Evolutionary conservation across 2,329 filamentous ascomycete species (phyloP), one percentile per base, ranked within the genome.

Genomic region (Chaetomium sp.): DNA sequence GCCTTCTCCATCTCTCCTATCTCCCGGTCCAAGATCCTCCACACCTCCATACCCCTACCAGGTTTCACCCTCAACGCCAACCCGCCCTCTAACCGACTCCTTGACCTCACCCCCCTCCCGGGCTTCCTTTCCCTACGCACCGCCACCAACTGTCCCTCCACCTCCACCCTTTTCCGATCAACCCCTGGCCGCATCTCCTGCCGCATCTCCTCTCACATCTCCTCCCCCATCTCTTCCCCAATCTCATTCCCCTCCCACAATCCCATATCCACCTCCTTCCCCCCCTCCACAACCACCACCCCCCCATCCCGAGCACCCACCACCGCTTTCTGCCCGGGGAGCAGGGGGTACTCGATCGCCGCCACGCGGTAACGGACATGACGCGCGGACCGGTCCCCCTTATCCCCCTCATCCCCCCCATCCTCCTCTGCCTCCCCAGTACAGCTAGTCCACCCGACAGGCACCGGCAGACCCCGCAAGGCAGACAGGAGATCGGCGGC

Each of bases 401-500:
- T 29, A 3, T 29, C 27, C 27, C 6, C 27, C 27, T 29, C 27
- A 6, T 29, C 27, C 27, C 6, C 27, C 27, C 6, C 27, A 6
- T 3, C 6, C 27, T 29, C 27, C 16, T 16, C 13, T 19, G 31
- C 31, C 31, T 8, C 31, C 4, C 31, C 31, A 6, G 31, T 33
- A 1, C 13, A 2, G 35, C 8, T 38, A 13, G 35, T 38, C 35
- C 8, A 9, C 10, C 8, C 10, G 10, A 5, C 10, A 19, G 35
- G 35, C 35, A 27, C 4, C 7, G 50, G n/a, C 3, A n/a, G 33
- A n/a, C 54, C 49, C 4, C 23, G 10, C 5, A 23, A 16, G 19
- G 45, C n/a, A 16, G 25, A 16, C 47, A 69, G 38, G 9, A 72
- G 59, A 6, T 66, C 64, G 19, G 42, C 47, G 12, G 68, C 62